Percentiles rank a stretch among this genome's conserved stretches.
Evolutionary conservation across 495 filamentous ascomycete genomes (phyloP).

Genomic region (Aspergillus affinis): DNA sequence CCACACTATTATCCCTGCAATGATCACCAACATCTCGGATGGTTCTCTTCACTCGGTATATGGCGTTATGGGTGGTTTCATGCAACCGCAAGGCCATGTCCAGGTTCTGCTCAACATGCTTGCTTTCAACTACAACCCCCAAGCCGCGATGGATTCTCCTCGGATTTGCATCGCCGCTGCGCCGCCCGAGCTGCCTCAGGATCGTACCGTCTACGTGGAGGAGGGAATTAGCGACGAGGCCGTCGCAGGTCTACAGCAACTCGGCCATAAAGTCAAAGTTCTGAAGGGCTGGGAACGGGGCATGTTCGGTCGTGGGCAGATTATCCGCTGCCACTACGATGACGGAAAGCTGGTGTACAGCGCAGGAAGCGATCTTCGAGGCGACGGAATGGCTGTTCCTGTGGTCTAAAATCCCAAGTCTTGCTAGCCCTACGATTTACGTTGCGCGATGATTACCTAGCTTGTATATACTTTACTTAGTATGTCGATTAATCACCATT

Average conservation of each 20-base stretch:
- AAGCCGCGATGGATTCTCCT: conserved; percentile 88
- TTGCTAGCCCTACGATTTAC: not conserved
- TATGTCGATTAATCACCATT: not conserved
- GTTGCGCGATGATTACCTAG: not conserved
- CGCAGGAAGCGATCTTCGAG: conserved; percentile 83
- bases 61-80: conserved; percentile 97
- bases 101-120: conserved; percentile 92
- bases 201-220: conserved; percentile 72
- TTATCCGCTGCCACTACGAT: conserved; percentile 75
- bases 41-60: conserved; percentile 77
- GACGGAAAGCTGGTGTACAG: conserved; percentile 71
- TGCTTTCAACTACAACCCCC: conserved; percentile 78
- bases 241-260: conserved; percentile 59
- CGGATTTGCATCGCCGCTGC: conserved; percentile 77
- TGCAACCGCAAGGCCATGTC: conserved; percentile 98
- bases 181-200: conserved; percentile 55
- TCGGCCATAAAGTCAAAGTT: conserved; percentile 75
- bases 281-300: conserved; percentile 64
- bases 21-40: conserved; percentile 76
- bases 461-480: not conserved
- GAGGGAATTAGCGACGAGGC: conserved; percentile 74
- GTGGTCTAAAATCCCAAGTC: conserved; percentile 18
- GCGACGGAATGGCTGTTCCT: conserved; percentile 82
- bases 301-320: conserved; percentile 87
- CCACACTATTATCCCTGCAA: conserved; percentile 94